phyloP scores from a whole-genome alignment of 768 basidiomycete genomes.

The Rhizopogon sp. region DNA sequence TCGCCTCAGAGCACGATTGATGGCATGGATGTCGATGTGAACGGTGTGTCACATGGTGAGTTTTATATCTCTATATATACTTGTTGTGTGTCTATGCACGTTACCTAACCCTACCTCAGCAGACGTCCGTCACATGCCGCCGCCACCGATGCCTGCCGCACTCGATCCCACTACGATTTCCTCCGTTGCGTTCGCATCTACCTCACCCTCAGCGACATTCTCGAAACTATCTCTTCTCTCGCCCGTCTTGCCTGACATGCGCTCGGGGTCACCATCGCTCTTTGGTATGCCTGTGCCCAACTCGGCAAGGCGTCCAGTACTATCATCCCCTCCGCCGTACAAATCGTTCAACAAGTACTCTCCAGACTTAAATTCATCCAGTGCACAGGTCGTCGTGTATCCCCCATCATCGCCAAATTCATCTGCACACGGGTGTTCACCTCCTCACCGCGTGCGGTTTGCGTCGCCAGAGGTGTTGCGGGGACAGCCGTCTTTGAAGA shows the following conservation, averaged over 20 bases:
- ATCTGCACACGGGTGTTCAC: not conserved
- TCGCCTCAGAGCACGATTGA: slow-evolving; percentile 2
- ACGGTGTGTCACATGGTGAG: slow-evolving; percentile 19
- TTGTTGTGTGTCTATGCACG: not conserved
- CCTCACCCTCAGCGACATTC: slow-evolving; percentile 45
- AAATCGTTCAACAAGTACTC: slow-evolving; percentile 10
- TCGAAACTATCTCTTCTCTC: slow-evolving; percentile 47
- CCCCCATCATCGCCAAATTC: not conserved
- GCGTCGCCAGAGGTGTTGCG: slow-evolving; percentile 25
- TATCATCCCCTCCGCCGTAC: slow-evolving; percentile 10
- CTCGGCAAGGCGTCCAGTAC: slow-evolving; percentile 7
- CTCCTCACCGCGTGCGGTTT: slow-evolving; percentile 22
- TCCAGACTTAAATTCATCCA: not conserved
- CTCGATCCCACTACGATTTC: slow-evolving; percentile 36
- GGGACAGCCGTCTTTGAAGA: slow-evolving; percentile 9
- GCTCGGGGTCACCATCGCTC: slow-evolving; percentile 2
- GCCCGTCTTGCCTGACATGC: slow-evolving; percentile 16
- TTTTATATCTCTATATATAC: not conserved
- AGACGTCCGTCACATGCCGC: slow-evolving; percentile 44
- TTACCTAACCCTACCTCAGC: not conserved
- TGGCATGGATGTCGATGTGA: slow-evolving; percentile 16
- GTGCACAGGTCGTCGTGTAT: not conserved
- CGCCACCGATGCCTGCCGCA: slow-evolving; percentile 44
- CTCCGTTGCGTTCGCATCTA: slow-evolving; percentile 18
- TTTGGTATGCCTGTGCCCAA: slow-evolving; percentile 6